Conservation (phyloP, 805 yeast species). For the Candida khao-thaluensis region DNA sequence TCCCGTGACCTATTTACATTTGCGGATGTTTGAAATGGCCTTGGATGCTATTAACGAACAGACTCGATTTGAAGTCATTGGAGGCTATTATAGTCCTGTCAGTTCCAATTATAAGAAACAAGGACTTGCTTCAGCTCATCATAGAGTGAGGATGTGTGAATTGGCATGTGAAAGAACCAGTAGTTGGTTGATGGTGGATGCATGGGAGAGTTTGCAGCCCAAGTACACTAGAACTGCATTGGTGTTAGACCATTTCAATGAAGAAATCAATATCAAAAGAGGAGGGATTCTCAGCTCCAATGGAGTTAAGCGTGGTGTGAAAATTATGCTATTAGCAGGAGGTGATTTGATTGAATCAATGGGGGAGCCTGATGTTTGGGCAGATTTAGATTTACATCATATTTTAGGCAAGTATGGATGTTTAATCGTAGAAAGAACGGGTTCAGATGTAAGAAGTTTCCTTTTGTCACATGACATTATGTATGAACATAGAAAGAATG, state of each 20-base stretch:
- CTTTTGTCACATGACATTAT: conserved; percentile 90
- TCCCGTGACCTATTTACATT: conserved; percentile 90
- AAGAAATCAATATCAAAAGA: conserved; percentile 86
- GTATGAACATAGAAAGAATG: conserved; percentile 94
- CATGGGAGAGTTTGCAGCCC: conserved; percentile 95
- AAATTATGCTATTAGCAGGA: conserved; percentile 94
- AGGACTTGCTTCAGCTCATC: conserved; percentile 85
- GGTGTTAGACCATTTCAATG: conserved; percentile 94
- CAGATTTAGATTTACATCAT: conserved; percentile 91
- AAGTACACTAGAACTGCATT: conserved; percentile 91
- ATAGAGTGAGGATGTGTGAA: conserved; percentile 97
- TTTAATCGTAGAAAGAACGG: conserved; percentile 93
- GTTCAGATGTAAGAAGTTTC: conserved; percentile 92
- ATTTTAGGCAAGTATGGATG: conserved; percentile 96
- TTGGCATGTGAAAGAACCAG: conserved; percentile 96
- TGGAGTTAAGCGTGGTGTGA: conserved; percentile 72
- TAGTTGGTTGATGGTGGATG: conserved; percentile 98
- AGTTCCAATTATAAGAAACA: conserved; percentile 89
- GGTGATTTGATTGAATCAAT: conserved; percentile 96
- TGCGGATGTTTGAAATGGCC: conserved; percentile 99
- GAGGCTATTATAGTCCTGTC: conserved; percentile 95
- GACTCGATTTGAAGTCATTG: conserved; percentile 91
- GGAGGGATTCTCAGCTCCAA: conserved; percentile 71
- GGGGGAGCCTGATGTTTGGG: conserved; percentile 99
- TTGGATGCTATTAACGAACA: conserved; percentile 88